These are phyloP conservation scores for Proliferodiscus dingleyae DNA, from an alignment of 2,329 filamentous ascomycete genomes.

Conservation along the genomic window DNA sequence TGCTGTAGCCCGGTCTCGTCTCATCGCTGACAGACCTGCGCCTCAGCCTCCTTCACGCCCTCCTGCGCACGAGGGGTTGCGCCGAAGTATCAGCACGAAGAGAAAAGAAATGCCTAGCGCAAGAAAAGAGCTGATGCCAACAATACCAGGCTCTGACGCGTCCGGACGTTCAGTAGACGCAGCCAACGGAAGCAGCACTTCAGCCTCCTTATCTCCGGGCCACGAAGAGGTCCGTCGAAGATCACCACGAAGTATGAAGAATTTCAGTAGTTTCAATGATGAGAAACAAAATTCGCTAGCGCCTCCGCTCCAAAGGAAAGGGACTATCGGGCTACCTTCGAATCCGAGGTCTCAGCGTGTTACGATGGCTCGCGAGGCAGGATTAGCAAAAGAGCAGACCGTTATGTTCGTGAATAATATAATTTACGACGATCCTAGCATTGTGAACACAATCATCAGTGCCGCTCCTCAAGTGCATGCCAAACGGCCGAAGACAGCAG, in stretches of 20 bases:
- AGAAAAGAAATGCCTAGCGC: constrained; percentile 17
- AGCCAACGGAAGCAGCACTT: constrained; percentile 27
- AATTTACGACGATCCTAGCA: constrained; percentile 47
- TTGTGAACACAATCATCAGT: constrained; percentile 46
- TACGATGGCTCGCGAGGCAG: constrained; percentile 8
- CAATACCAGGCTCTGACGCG: constrained; percentile 14
- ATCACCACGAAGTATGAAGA: constrained; percentile 25
- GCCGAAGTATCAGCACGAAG: constrained; percentile 19
- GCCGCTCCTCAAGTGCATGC: constrained; percentile 35
- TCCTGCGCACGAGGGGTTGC: constrained; percentile 18
- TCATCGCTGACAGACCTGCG: constrained; percentile 21
- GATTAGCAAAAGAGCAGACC: constrained; percentile 37
- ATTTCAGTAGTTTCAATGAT: constrained; percentile 16
- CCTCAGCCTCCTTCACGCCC: constrained; percentile 18
- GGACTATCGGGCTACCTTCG: constrained; percentile 24
- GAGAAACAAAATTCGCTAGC: constrained; percentile 10
- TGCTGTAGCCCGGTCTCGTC: constrained; percentile 19
- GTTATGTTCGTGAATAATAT: constrained; percentile 54
- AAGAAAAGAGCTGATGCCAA: constrained; percentile 11
- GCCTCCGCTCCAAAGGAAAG: constrained; percentile 19
- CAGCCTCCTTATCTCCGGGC: constrained; percentile 29
- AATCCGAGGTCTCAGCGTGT: constrained; percentile 24
- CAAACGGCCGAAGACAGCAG: constrained; percentile 19
- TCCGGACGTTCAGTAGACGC: constrained; percentile 12
- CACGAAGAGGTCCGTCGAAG: constrained; percentile 29